A percentile compares a stretch with the other conserved stretches of the same genome.
Conservation (phyloP, 2,329 filamentous ascomycete species). For the Stemphylium beticola region DNA sequence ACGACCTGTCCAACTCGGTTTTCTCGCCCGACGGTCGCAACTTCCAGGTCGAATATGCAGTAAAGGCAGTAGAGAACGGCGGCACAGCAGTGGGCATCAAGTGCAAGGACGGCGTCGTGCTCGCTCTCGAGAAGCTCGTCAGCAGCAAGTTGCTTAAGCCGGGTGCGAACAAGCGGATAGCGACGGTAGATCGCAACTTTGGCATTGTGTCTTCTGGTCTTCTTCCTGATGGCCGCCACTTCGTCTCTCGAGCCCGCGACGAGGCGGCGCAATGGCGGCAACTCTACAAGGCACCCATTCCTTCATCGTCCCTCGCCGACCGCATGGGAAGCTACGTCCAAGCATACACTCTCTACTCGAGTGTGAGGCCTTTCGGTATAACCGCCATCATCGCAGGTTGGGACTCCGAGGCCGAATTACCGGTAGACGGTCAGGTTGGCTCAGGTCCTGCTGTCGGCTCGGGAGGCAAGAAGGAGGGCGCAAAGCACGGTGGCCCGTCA, state of each 20-base stretch:
- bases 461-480: slow-evolving; percentile 78
- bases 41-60: slow-evolving; percentile 96
- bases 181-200: slow-evolving; percentile 89
- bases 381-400: slow-evolving; percentile 93
- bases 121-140: slow-evolving; percentile 96
- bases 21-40: slow-evolving; percentile 99
- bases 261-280: slow-evolving; percentile 91
- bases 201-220: slow-evolving; percentile 94
- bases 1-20: slow-evolving; percentile 99
- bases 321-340: slow-evolving; percentile 96
- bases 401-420: slow-evolving; percentile 84
- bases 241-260: slow-evolving; percentile 90
- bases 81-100: slow-evolving; percentile 95
- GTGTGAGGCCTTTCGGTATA: slow-evolving; percentile 94
- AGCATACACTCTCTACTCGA: slow-evolving; percentile 96
- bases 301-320: slow-evolving; percentile 83
- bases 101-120: slow-evolving; percentile 95
- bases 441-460: slow-evolving; percentile 77
- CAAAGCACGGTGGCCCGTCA: slow-evolving; percentile 84
- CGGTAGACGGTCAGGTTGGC: slow-evolving; percentile 90
- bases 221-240: slow-evolving; percentile 92
- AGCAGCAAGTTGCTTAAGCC: slow-evolving; percentile 94
- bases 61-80: slow-evolving; percentile 98
- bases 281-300: slow-evolving; percentile 93
- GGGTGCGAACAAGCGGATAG: slow-evolving; percentile 95